These are phyloP conservation scores for Trichoderma koningiopsis DNA, from an alignment of 2,329 filamentous ascomycete species.

Conservation along the genomic window DNA sequence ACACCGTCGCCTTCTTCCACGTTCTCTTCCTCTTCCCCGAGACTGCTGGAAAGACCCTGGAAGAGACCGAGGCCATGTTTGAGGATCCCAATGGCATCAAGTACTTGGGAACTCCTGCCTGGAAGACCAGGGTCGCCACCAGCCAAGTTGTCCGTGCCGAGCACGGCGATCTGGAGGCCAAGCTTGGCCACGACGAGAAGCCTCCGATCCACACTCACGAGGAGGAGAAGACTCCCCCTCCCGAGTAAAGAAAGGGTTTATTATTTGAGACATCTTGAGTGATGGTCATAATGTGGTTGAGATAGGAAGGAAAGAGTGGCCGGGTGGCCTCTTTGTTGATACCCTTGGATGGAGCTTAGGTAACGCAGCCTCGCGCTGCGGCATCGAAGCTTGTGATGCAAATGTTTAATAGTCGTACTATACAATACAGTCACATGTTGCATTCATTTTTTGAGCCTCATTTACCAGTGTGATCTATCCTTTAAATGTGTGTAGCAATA, in stretches of 20 bases:
- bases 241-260: background rate
- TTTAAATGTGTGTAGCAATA: background rate
- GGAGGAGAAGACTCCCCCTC: slow-evolving; percentile 20
- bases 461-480: background rate
- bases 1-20: slow-evolving; percentile 52
- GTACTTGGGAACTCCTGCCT: slow-evolving; percentile 38
- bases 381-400: slow-evolving; percentile 6
- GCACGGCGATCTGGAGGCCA: slow-evolving; percentile 35
- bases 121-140: slow-evolving; percentile 37
- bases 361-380: background rate
- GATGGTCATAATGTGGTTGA: background rate
- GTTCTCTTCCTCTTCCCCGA: slow-evolving; percentile 60
- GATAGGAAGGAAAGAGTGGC: background rate
- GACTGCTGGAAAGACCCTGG: slow-evolving; percentile 57
- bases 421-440: slow-evolving; percentile 19
- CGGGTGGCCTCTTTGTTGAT: slow-evolving; percentile 13
- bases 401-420: slow-evolving; percentile 23
- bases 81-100: slow-evolving; percentile 40
- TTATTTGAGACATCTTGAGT: background rate
- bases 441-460: background rate
- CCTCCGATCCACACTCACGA: slow-evolving; percentile 27
- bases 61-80: slow-evolving; percentile 56
- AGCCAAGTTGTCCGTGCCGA: slow-evolving; percentile 30
- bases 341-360: slow-evolving; percentile 9
- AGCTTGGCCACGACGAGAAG: slow-evolving; percentile 31